phyloP scores from a whole-genome alignment of 257 asterid species.

The Jaltomata sinuosa region DNA sequence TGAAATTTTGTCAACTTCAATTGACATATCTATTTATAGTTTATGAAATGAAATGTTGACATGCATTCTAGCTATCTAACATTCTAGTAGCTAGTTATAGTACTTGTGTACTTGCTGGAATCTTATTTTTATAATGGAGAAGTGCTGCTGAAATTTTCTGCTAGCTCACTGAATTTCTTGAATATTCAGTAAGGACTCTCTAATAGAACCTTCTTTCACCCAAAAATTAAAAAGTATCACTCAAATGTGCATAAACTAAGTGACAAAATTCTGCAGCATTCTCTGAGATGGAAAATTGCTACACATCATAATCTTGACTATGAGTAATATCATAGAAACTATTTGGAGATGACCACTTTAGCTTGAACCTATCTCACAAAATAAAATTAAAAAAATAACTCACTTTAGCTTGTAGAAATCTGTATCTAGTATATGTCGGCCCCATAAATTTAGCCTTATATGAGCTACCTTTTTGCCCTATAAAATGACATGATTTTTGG shows the following conservation, averaged over 20 bases:
- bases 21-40: too few species aligned
- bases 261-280: background rate
- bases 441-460: background rate
- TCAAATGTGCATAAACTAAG: background rate
- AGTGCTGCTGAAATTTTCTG: too few species aligned
- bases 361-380: background rate
- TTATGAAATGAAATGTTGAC: too few species aligned
- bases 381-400: background rate
- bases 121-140: too few species aligned
- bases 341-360: background rate
- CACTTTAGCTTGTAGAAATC: constrained; percentile 52
- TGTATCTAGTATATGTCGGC: constrained; percentile 70
- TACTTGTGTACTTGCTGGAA: too few species aligned
- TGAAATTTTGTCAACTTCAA: too few species aligned
- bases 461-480: constrained; percentile 1
- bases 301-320: background rate
- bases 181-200: background rate
- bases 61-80: too few species aligned
- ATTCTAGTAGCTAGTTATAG: too few species aligned
- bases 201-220: background rate
- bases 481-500: constrained; percentile 7
- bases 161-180: too few species aligned
- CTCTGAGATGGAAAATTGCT: background rate
- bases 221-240: background rate
- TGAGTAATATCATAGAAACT: background rate